These are phyloP conservation scores for Kalmusia sp. DNA, from an alignment of 2,329 filamentous ascomycete genomes.

Conservation along the genomic window DNA sequence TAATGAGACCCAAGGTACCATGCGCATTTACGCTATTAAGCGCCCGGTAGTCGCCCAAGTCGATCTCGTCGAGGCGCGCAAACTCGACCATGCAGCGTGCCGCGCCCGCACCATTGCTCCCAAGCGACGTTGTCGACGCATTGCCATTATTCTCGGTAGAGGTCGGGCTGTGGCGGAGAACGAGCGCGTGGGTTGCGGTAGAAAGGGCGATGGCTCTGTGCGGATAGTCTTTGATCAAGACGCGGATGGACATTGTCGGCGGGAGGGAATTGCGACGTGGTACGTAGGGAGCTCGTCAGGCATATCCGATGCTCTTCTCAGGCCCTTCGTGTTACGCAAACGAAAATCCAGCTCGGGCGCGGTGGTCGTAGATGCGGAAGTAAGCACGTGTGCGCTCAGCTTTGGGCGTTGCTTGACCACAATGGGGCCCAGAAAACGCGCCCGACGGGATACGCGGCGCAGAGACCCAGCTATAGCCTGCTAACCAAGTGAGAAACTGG, in stretches of 20 bases:
- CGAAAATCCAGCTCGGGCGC: neutral
- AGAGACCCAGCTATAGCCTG: neutral
- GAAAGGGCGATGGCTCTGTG: conserved; percentile 87
- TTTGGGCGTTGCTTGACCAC: conserved; percentile 9
- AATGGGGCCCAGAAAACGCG: neutral
- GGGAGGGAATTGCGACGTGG: conserved; percentile 16
- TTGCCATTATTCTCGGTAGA: conserved; percentile 63
- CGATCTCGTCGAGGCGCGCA: conserved; percentile 65
- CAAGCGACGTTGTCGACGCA: conserved; percentile 63
- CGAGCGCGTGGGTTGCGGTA: conserved; percentile 78
- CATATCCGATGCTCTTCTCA: conserved; percentile 27
- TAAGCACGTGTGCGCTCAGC: conserved; percentile 32
- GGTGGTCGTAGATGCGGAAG: neutral
- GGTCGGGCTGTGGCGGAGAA: conserved; percentile 79
- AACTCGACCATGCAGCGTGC: conserved; percentile 89
- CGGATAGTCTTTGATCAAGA: conserved; percentile 85
- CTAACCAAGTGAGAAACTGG: neutral
- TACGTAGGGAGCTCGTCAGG: conserved; percentile 15
- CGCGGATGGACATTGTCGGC: conserved; percentile 63
- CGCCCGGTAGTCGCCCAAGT: conserved; percentile 78
- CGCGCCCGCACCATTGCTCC: conserved; percentile 47
- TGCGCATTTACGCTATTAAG: conserved; percentile 77
- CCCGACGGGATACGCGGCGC: too few species aligned
- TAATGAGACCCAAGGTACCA: conserved; percentile 88
- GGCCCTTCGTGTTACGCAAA: neutral